phyloP scores from a whole-genome alignment of 139 green algal species.

The Nannochloris sp. region DNA sequence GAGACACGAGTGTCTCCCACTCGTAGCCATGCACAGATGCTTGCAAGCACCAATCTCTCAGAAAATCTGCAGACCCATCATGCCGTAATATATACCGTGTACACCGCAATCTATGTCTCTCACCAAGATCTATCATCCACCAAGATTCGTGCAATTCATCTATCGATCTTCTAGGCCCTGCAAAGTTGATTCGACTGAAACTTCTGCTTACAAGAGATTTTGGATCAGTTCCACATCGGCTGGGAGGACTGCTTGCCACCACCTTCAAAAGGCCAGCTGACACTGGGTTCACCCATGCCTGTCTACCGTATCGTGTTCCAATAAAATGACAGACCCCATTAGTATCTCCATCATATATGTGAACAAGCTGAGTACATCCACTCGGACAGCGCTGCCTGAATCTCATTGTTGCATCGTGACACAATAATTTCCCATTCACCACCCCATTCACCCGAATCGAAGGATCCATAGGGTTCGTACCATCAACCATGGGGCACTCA shows the following conservation, averaged over 20 bases:
- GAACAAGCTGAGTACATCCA: slow-evolving; percentile 51
- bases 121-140: slow-evolving; percentile 70
- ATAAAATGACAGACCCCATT: slow-evolving; percentile 59
- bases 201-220: slow-evolving; percentile 40
- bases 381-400: slow-evolving; percentile 23
- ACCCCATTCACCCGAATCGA: slow-evolving; percentile 27
- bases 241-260: slow-evolving; percentile 46
- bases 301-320: slow-evolving; percentile 25
- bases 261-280: slow-evolving; percentile 41
- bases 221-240: slow-evolving; percentile 51
- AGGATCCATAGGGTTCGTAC: background rate
- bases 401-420: background rate
- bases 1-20: slow-evolving; percentile 58
- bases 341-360: slow-evolving; percentile 64
- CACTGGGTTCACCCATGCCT: slow-evolving; percentile 72
- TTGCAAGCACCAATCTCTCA: slow-evolving; percentile 71
- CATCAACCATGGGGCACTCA: background rate
- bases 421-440: slow-evolving; percentile 11
- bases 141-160: slow-evolving; percentile 36
- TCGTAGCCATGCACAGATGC: slow-evolving; percentile 50
- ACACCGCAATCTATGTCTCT: slow-evolving; percentile 43
- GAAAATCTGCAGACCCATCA: slow-evolving; percentile 65
- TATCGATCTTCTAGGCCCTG: slow-evolving; percentile 35
- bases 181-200: slow-evolving; percentile 59
- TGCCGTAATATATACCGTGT: slow-evolving; percentile 80